These are phyloP conservation scores for Sphagnurus paluster DNA, from an alignment of 1,284 basidiomycete genomes.

Conservation along the genomic window DNA sequence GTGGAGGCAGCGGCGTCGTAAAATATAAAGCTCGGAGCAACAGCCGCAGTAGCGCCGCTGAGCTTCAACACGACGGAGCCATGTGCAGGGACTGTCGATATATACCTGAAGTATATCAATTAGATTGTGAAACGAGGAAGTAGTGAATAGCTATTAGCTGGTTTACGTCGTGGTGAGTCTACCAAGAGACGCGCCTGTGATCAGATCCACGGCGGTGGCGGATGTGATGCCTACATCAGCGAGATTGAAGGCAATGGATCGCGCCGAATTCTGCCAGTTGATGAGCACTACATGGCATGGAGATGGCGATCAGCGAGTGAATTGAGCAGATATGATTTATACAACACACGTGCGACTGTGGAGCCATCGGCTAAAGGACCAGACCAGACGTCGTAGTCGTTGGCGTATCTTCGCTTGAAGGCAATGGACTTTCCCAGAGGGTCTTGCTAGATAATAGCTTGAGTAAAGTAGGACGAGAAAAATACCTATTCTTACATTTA, in stretches of 20 bases:
- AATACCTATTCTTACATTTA: slow-evolving; percentile 35
- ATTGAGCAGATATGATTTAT: not conserved
- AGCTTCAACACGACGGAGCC: slow-evolving; percentile 43
- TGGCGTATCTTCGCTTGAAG: slow-evolving; percentile 49
- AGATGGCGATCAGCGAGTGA: not conserved
- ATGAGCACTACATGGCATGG: slow-evolving; percentile 48
- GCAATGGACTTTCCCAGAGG: slow-evolving; percentile 44
- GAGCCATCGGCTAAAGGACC: slow-evolving; percentile 51
- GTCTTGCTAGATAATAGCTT: slow-evolving; percentile 41
- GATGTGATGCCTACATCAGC: slow-evolving; percentile 42
- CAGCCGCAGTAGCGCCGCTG: slow-evolving; percentile 25
- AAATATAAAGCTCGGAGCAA: slow-evolving; percentile 37
- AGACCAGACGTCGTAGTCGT: slow-evolving; percentile 51
- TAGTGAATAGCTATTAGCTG: not conserved
- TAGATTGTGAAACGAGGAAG: slow-evolving; percentile 10
- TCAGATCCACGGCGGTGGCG: slow-evolving; percentile 40
- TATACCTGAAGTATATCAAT: slow-evolving; percentile 29
- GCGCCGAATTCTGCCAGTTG: slow-evolving; percentile 40
- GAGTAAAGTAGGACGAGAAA: slow-evolving; percentile 1
- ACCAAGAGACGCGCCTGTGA: slow-evolving; percentile 39
- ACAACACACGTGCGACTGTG: slow-evolving; percentile 40
- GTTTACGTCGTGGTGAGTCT: slow-evolving; percentile 37
- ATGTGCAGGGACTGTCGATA: slow-evolving; percentile 38
- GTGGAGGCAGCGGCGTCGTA: slow-evolving; percentile 38
- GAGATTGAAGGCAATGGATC: slow-evolving; percentile 41